Conservation (phyloP, 2,329 filamentous ascomycete genomes). For the Claviceps fusiformis region DNA sequence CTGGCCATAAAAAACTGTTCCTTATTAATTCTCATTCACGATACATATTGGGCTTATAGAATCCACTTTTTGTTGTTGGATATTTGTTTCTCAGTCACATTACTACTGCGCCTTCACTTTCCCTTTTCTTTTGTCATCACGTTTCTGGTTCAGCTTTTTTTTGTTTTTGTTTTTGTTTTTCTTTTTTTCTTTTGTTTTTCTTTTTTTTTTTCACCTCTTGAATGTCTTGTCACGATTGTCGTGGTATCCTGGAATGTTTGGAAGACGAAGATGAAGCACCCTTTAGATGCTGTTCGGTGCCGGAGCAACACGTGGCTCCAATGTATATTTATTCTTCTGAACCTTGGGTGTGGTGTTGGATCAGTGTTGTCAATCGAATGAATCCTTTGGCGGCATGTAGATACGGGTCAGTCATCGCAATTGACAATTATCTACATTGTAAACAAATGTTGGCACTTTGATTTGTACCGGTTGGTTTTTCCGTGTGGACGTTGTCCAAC, state of each 20-base stretch:
- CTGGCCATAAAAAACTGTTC: not conserved
- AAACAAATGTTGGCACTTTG: conserved; percentile 7
- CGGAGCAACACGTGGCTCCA: conserved; percentile 10
- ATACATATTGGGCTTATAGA: not conserved
- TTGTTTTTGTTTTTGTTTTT: too few relatives aligned
- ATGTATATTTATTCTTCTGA: conserved; percentile 14
- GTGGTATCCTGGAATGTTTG: conserved; percentile 10
- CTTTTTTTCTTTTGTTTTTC: too few relatives aligned
- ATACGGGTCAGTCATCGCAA: not conserved
- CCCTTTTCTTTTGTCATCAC: conserved; percentile 10
- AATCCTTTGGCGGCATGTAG: too few relatives aligned
- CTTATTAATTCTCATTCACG: conserved; percentile 5
- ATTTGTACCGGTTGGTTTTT: not conserved
- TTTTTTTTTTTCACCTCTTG: conserved; percentile 3
- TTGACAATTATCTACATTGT: conserved; percentile 5
- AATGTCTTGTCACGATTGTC: conserved; percentile 11
- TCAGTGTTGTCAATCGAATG: too few relatives aligned
- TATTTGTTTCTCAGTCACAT: not conserved
- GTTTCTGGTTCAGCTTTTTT: too few relatives aligned
- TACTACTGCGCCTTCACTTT: conserved; percentile 7
- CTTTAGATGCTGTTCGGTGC: conserved; percentile 13
- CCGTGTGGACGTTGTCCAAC: too few relatives aligned
- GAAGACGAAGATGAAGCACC: conserved; percentile 9
- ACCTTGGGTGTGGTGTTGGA: too few relatives aligned
- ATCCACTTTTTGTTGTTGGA: not conserved